These are phyloP conservation scores for Gaeumannomyces sp. DNA, from an alignment of 2,329 filamentous ascomycete genomes.

Conservation along the genomic window DNA sequence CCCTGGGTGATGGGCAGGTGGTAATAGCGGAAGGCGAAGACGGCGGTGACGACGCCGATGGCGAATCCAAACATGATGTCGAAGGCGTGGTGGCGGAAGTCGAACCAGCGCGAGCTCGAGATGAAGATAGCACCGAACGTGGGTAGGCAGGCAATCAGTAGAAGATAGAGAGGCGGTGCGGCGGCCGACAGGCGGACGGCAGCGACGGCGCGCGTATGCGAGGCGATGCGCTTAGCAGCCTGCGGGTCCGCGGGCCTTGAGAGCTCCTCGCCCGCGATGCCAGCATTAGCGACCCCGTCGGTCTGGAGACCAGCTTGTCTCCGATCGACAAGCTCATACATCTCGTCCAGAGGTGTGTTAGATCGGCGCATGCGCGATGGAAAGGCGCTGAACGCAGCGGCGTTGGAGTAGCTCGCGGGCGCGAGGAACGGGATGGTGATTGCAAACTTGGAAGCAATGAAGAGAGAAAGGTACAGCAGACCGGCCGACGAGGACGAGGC, in stretches of 20 bases:
- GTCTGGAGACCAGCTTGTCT: background rate
- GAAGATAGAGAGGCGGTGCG: slow-evolving; percentile 74
- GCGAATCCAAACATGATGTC: slow-evolving; percentile 82
- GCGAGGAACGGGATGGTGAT: slow-evolving; percentile 66
- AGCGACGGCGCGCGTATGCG: slow-evolving; percentile 33
- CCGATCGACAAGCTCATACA: slow-evolving; percentile 25
- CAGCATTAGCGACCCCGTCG: slow-evolving; percentile 14
- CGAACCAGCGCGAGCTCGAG: slow-evolving; percentile 76
- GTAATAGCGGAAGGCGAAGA: slow-evolving; percentile 78
- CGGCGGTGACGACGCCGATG: slow-evolving; percentile 65
- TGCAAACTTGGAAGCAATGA: slow-evolving; percentile 76
- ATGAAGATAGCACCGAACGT: slow-evolving; percentile 74
- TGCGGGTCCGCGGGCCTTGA: slow-evolving; percentile 24
- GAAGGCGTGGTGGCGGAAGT: slow-evolving; percentile 88
- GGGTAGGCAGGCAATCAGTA: slow-evolving; percentile 64
- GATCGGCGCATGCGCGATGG: slow-evolving; percentile 59
- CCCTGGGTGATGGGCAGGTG: slow-evolving; percentile 74
- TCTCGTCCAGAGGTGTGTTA: slow-evolving; percentile 28
- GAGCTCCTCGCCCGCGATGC: slow-evolving; percentile 20
- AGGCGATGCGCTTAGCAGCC: slow-evolving; percentile 24
- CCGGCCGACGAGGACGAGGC: slow-evolving; percentile 71
- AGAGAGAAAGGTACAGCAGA: slow-evolving; percentile 78
- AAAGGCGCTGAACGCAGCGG: slow-evolving; percentile 56
- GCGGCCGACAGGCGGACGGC: slow-evolving; percentile 67
- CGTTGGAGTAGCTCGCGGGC: slow-evolving; percentile 39